phyloP scores from a whole-genome alignment of 805 yeast genomes.

The Blastobotrys chiropterorum region DNA sequence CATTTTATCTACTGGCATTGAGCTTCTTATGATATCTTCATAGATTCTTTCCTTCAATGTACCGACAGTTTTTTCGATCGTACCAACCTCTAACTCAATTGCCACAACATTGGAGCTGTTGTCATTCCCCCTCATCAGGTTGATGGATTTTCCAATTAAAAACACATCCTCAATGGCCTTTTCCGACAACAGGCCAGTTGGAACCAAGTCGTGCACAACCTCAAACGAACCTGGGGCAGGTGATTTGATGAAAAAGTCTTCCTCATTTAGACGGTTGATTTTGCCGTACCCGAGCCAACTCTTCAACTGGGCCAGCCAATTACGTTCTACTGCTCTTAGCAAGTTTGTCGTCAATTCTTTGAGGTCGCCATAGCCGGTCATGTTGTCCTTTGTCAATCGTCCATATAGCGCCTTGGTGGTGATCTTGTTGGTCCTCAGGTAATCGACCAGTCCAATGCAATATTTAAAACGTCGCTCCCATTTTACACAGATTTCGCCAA shows the following conservation, averaged over 20 bases:
- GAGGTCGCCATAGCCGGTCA: slow-evolving; percentile 6
- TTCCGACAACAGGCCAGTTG: background rate
- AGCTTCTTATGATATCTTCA: slow-evolving; percentile 11
- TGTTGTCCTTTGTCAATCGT: slow-evolving; percentile 8
- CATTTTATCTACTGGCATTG: slow-evolving; percentile 7
- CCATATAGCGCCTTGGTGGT: slow-evolving; percentile 21
- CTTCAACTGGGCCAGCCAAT: background rate
- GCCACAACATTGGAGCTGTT: background rate
- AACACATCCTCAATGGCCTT: slow-evolving; percentile 10
- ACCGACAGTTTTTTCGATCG: background rate
- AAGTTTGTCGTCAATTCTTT: background rate
- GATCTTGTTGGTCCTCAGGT: slow-evolving; percentile 18
- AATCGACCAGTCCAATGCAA: slow-evolving; percentile 15
- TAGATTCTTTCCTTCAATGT: slow-evolving; percentile 10
- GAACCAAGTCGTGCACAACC: background rate
- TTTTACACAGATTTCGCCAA: slow-evolving; percentile 13
- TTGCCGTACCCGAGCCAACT: background rate
- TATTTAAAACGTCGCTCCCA: slow-evolving; percentile 19
- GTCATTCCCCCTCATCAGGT: background rate
- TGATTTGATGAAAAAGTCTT: background rate
- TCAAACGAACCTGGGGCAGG: background rate
- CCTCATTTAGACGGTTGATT: background rate
- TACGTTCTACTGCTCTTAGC: background rate
- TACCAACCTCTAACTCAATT: background rate
- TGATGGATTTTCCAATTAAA: slow-evolving; percentile 13